Evolutionary conservation across 148 eudicot species (phyloP), one percentile per base, ranked within the genome.

Genomic region (Rheum nobile): DNA sequence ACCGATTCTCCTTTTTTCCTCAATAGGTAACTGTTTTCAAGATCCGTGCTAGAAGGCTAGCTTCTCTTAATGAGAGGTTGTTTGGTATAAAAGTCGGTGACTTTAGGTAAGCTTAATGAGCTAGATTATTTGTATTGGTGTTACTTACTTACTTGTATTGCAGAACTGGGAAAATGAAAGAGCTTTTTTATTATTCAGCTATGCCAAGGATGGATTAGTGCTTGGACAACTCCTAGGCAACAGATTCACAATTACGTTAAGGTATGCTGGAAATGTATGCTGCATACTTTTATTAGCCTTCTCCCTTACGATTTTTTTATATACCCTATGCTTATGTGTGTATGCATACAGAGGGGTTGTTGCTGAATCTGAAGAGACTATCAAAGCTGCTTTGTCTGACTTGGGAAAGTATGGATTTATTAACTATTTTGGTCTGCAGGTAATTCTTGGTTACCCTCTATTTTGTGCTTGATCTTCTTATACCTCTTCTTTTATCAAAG

Each of bases 371-470:
- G 96, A 90, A 81, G 89, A 90, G 71, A 86, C 81, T 52, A 85
- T 94, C 34, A 85, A 76, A 90, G 91, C 88, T 47, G 87, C 97
- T 74, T 86, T 89, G 21, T 85, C 83, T 77, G 89, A 95, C 74
- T 84, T 94, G 63, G 96, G 90, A 72, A 86, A 83, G 73, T 82
- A 75, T 79, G 98, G 98, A 76, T 94, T 94, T 75, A 82, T 94
- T 44, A 94, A 94, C 81, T 94, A 94, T 81, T 94, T 94, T 78
- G 98, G 98, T 73, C 82, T 94, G 79, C 98, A 93, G 86, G 98
- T 90, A 80, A 47, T 69, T 43, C 78, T 76, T 22, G 43, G 71
- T 44, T 34, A 57, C 75, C 55, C 43, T 4, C 52, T 44, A 24
- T 32, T 34, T 57, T 73, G 11, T 42, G 52, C 47, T 69, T 78